Base-by-base conservation (phyloP, 2,329 filamentous ascomycete genomes). In the Scytalidium lignicola region DNA sequence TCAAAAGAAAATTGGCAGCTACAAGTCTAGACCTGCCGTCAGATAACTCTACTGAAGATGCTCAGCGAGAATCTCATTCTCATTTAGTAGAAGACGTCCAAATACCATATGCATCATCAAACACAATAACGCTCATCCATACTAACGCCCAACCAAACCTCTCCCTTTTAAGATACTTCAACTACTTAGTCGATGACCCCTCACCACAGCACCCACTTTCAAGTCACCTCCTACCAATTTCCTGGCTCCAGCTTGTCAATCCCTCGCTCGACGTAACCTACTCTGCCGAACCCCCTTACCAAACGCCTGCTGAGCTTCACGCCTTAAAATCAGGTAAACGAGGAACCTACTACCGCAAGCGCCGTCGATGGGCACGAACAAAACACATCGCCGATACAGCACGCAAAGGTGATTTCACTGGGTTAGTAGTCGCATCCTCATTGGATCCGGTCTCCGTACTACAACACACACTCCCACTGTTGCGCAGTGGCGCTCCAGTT, bases 181-280 rank as follows among this genome's bases (percentile, higher is more conserved):
- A 83, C 66, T 97, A 85, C 70, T 90, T 95, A 68, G 73, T 78
- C 57, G 78, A 79, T 51, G 82, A 81, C 53, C 82, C 84, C 41
- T 78, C 55, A 78, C 75, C 60, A 42, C 66, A 74, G 47, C 93
- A 97, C 64, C 92, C 93, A 1, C 80, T 99, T 10, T 79, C 86
- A 66, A 85, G 80, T 15, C 85, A 93, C 64, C 80, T 99, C 46
- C 85, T 92, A 60, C 82, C 86, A 4, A 74, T 97, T 23, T 92
- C 89, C 22, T 99, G 92, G 91, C 79, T 99, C 2, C 92, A 97
- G 68, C 80, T 99, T 4, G 72, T 96, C 15, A 78, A 86, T 20
- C 93, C 93, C 0, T 71, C 80, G 29, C 73, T 82, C 23, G 93
- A 97, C 66, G 76, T 79, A 1, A 81, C 86, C 3, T 96, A 95